Evolutionary conservation across 1,139 yeast species (phyloP), one percentile per base, ranked within the genome.

Genomic region (Arxiozyma telluris): DNA sequence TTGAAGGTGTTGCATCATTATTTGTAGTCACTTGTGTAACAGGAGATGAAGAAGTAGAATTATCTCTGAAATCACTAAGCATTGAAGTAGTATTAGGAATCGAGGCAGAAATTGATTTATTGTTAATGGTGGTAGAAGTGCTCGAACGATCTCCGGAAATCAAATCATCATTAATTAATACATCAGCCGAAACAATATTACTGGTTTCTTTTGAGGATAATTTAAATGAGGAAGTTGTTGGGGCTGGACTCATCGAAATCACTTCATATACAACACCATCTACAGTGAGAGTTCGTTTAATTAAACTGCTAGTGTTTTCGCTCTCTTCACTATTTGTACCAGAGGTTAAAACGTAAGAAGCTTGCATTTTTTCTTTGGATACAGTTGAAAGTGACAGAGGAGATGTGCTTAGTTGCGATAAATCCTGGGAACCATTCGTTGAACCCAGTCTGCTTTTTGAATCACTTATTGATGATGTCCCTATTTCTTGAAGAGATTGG

Each of bases 211-310:
- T 34, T 34, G 39, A 12, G 1, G 39, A 15, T n/a, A 15, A 12
- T 34, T 15, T 23, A 22, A 12, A 21, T 22, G 46, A 25, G 18
- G 25, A 41, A 18, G 22, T 20, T 9, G 50, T 42, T 15, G 50
- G n/a, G 3, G 22, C 41, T n/a, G 44, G 9, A 34, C 44, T 42
- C 9, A 41, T 41, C 1, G 55, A 34, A 17, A 53, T 44, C 21
- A 53, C 57, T 12, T 53, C 57, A 50, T 55, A 55, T 20, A 55
- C 54, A 21, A 53, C 51, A 42, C 49, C 49, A 50, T 51, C 55
- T 17, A 55, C 51, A 4, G 57, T 55, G 23, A 55, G 42, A 8
- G 46, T 53, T 18, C 34, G 44, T 47, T 49, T 53, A 30, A 34
- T 15, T 34, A 34, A 34, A 34, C 39, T 34, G 6, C 39, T 34